These are phyloP conservation scores for Pseudocercospora eumusae DNA, from an alignment of 2,329 filamentous ascomycete genomes.

Conservation along the genomic window DNA sequence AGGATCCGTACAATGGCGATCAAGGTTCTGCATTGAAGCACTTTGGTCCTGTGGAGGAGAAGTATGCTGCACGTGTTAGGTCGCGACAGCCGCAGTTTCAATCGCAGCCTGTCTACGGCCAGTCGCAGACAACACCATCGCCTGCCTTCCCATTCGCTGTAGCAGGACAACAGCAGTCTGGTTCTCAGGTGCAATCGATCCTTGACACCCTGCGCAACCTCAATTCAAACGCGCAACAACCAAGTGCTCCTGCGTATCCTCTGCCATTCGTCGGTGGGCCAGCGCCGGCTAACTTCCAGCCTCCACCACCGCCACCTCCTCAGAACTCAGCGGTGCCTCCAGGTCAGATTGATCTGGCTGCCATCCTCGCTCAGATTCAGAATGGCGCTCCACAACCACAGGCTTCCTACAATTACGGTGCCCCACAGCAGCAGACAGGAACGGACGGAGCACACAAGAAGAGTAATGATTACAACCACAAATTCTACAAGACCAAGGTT, in stretches of 20 bases:
- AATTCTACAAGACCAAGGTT: slow-evolving; percentile 40
- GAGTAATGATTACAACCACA: slow-evolving; percentile 31
- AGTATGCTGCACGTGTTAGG: slow-evolving; percentile 29
- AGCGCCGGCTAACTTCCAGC: slow-evolving; percentile 19
- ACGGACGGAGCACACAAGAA: slow-evolving; percentile 36
- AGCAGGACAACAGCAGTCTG: slow-evolving; percentile 24
- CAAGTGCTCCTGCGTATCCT: slow-evolving; percentile 3
- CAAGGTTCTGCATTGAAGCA: slow-evolving; percentile 31
- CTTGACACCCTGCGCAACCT: not conserved
- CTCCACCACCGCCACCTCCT: slow-evolving; percentile 19
- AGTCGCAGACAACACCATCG: slow-evolving; percentile 14
- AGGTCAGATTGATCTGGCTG: slow-evolving; percentile 32
- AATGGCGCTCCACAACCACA: slow-evolving; percentile 4
- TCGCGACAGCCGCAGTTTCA: slow-evolving; percentile 12
- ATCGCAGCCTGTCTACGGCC: slow-evolving; percentile 22
- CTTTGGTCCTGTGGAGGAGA: slow-evolving; percentile 44
- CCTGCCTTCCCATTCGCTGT: not conserved
- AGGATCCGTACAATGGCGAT: slow-evolving; percentile 41
- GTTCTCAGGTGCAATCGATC: slow-evolving; percentile 16
- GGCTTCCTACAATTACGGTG: not conserved
- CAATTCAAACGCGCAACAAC: not conserved
- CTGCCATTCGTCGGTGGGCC: slow-evolving; percentile 26
- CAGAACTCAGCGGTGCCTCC: slow-evolving; percentile 17
- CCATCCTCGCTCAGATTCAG: slow-evolving; percentile 36
- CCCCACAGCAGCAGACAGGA: slow-evolving; percentile 32